Evolutionary conservation across 2,329 filamentous ascomycete genomes (phyloP), one percentile per base, ranked within the genome.

Genomic region (Botrytis hyacinthi): DNA sequence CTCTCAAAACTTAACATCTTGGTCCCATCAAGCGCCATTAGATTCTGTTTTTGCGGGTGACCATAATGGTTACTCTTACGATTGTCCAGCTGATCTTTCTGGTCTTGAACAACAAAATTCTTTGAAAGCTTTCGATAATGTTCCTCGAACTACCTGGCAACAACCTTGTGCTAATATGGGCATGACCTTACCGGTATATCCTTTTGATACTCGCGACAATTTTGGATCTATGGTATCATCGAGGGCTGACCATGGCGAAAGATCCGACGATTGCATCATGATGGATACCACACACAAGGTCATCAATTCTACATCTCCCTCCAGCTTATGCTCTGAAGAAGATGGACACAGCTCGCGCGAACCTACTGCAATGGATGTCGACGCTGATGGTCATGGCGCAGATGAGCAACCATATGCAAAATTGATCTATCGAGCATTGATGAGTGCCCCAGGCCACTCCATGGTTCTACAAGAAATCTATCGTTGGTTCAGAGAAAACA

Each of bases 391-490:
- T 67, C 77, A 79, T 44, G 78, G 81, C 48, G 82, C 82, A 68
- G 78, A 79, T 89, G 87, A 88, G 74, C 66, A 42, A 26, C 92
- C 94, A 0, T 98, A 98, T 80, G 94, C 95, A 0, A 87, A 92
- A 78, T 87, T 97, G 26, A 93, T 98, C 75, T 92, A 91, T 80
- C 85, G 87, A 70, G 94, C 94, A 1, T 87, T 98, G 32, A 88
- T 91, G 84, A 89, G 89, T 77, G 87, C 87, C 0, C 88, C 90
- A 0, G 84, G 86, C 8, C 87, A 92, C 75, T 90, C 89, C 35
- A 92, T 98, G 89, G 89, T 92, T 2, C 86, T 98, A 20, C 91
- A 94, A 77, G 91, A 97, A 71, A 93, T 98, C 73, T 98, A 98
- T 82, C 87, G 91, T 73, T 98, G 95, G 94, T 97, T 98, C 79